phyloP scores from a whole-genome alignment of 23 red algal species.

The Gracilariopsis chorda region DNA sequence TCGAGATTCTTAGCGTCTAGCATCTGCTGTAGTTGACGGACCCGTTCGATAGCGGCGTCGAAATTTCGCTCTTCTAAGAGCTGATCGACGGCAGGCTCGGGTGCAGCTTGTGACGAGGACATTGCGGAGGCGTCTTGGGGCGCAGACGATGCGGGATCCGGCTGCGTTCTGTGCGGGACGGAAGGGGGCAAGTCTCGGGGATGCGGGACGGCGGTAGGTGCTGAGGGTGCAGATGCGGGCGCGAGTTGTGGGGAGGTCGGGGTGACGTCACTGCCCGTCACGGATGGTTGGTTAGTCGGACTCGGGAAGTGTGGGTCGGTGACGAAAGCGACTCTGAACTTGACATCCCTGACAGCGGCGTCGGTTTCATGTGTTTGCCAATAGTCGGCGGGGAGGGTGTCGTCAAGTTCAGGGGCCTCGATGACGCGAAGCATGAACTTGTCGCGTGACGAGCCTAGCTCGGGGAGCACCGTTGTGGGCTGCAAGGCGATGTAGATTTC shows the following conservation, averaged over 20 bases:
- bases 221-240: neutral
- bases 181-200: conserved; percentile 1
- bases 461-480: neutral
- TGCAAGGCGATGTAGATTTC: conserved; percentile 66
- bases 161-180: neutral
- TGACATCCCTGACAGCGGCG: neutral
- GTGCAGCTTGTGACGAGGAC: neutral
- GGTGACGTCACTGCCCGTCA: neutral
- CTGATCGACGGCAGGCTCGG: neutral
- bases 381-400: neutral
- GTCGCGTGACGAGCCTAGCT: conserved; percentile 47
- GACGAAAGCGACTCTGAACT: conserved; percentile 37
- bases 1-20: conserved; percentile 42
- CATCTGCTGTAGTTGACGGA: conserved; percentile 27
- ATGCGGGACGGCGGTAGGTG: neutral
- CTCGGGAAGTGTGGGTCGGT: neutral
- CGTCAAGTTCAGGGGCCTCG: neutral
- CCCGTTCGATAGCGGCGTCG: conserved; percentile 57
- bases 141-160: neutral
- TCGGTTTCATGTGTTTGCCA: conserved; percentile 1
- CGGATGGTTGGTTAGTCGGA: neutral
- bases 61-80: neutral
- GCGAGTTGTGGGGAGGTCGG: neutral
- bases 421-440: conserved; percentile 66
- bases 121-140: neutral